These are phyloP conservation scores for Fomitiporia mediterranea DNA, from an alignment of 1,284 basidiomycete species.

Conservation along the genomic window DNA sequence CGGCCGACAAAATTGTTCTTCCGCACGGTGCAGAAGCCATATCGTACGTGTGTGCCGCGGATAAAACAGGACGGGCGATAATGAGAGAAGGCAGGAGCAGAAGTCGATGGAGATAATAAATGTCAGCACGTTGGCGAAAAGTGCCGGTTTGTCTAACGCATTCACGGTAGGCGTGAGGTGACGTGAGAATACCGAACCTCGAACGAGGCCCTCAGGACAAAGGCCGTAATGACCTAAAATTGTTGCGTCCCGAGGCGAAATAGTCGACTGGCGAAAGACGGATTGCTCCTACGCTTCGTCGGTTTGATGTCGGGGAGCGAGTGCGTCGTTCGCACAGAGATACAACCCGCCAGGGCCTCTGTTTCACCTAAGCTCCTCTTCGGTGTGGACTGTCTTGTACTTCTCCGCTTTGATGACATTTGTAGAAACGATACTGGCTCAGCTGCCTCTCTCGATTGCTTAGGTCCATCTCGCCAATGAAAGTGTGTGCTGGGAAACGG, in stretches of 20 bases:
- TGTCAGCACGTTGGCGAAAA: too few relatives aligned
- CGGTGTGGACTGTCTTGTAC: not conserved
- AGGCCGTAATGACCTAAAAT: too few relatives aligned
- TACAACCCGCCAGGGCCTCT: not conserved
- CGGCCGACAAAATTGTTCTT: not conserved
- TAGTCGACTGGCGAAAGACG: constrained; percentile 8
- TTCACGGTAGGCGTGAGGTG: too few relatives aligned
- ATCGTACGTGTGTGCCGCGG: not conserved
- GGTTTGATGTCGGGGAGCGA: constrained; percentile 18
- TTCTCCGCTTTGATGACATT: constrained; percentile 8
- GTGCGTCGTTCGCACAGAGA: constrained; percentile 13
- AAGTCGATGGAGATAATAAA: too few relatives aligned
- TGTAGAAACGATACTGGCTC: constrained; percentile 14
- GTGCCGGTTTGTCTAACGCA: too few relatives aligned
- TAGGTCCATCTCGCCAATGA: not conserved
- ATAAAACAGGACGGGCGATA: too few relatives aligned
- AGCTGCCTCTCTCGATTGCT: not conserved
- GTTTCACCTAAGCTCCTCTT: not conserved
- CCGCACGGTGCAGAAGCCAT: not conserved
- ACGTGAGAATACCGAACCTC: too few relatives aligned
- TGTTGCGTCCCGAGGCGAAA: constrained; percentile 15
- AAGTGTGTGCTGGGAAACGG: not conserved
- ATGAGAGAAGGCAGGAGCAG: too few relatives aligned
- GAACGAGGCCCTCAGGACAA: not conserved
- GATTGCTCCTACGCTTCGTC: constrained; percentile 15